Percentiles rank a stretch among this genome's conserved stretches.
phyloP scores from a whole-genome alignment of 768 basidiomycete species.

The Paxillus rubicundulus region DNA sequence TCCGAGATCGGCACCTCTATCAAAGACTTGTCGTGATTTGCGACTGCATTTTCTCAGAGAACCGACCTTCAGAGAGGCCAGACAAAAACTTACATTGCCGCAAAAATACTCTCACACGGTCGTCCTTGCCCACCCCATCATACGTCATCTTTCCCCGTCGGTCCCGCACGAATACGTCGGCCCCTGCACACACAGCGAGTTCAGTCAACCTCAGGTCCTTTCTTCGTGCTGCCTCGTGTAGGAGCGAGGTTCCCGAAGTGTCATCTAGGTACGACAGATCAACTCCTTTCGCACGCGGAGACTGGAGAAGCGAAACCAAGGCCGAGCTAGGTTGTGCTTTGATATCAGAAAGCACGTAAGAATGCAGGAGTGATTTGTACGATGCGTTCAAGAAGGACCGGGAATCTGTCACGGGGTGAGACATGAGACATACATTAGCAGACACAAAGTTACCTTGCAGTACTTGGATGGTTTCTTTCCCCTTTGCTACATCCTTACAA shows the following conservation, averaged over 20 bases:
- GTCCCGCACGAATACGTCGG: conserved; percentile 86
- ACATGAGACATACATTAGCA: background rate
- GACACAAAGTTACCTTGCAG: conserved; percentile 57
- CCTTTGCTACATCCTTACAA: conserved; percentile 68
- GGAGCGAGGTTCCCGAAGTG: conserved; percentile 67
- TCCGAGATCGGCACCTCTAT: conserved; percentile 50
- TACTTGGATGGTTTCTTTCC: conserved; percentile 59
- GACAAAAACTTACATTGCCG: conserved; percentile 64
- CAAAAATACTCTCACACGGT: conserved; percentile 77
- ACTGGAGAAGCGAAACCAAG: conserved; percentile 59
- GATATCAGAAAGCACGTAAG: conserved; percentile 65
- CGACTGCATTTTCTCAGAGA: conserved; percentile 44
- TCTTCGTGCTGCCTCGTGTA: conserved; percentile 85
- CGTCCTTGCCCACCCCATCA: conserved; percentile 73
- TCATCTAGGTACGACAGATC: conserved; percentile 83
- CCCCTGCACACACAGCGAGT: conserved; percentile 80
- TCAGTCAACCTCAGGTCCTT: conserved; percentile 82
- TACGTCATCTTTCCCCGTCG: conserved; percentile 65
- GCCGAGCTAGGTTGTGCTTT: conserved; percentile 40
- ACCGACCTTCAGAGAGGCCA: background rate
- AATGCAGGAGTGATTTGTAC: conserved; percentile 68
- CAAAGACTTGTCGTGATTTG: conserved; percentile 75
- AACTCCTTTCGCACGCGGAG: conserved; percentile 65
- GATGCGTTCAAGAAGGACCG: conserved; percentile 71
- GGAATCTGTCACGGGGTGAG: conserved; percentile 54